Percentiles rank a stretch among this genome's conserved stretches.
phyloP scores from a whole-genome alignment of 176 grass and related monocot species.

The Saccharum officinarum region DNA sequence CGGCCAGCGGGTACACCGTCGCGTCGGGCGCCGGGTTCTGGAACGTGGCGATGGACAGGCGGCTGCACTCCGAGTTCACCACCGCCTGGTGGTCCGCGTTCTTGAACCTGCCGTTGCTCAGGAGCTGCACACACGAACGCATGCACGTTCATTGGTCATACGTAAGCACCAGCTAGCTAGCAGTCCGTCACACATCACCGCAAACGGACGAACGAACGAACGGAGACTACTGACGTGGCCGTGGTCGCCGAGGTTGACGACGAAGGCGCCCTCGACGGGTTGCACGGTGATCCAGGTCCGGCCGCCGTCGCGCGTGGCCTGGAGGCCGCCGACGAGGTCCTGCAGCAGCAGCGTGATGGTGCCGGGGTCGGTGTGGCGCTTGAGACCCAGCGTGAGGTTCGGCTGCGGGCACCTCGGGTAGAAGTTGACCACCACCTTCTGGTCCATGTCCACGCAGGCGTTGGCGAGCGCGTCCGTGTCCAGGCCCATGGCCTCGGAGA shows the following conservation, averaged over 20 bases:
- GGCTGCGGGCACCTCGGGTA: conserved; percentile 96
- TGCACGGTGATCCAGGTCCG: conserved; percentile 87
- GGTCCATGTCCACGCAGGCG: conserved; percentile 90
- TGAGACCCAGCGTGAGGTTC: conserved; percentile 86
- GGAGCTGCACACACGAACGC: conserved; percentile 25
- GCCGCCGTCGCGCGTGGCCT: conserved; percentile 84
- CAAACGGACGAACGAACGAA: not conserved
- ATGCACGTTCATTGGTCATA: not conserved
- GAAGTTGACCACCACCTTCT: conserved; percentile 96
- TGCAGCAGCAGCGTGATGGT: conserved; percentile 93
- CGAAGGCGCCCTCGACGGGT: conserved; percentile 68
- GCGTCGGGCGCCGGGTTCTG: conserved; percentile 88
- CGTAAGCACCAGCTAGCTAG: no score
- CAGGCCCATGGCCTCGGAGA: conserved; percentile 88
- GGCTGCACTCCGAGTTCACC: conserved; percentile 76
- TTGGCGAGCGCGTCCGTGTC: conserved; percentile 56
- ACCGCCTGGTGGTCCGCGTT: conserved; percentile 92
- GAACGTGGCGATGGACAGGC: conserved; percentile 85
- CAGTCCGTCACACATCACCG: no score
- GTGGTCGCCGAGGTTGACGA: conserved; percentile 97
- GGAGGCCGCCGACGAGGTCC: conserved; percentile 94
- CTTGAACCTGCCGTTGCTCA: conserved; percentile 97
- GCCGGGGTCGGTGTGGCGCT: conserved; percentile 89
- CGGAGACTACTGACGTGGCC: conserved; percentile 49
- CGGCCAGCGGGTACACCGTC: conserved; percentile 73